Base-by-base conservation (phyloP, 2,329 filamentous ascomycete genomes). In the Ceratocystis variospora region DNA sequence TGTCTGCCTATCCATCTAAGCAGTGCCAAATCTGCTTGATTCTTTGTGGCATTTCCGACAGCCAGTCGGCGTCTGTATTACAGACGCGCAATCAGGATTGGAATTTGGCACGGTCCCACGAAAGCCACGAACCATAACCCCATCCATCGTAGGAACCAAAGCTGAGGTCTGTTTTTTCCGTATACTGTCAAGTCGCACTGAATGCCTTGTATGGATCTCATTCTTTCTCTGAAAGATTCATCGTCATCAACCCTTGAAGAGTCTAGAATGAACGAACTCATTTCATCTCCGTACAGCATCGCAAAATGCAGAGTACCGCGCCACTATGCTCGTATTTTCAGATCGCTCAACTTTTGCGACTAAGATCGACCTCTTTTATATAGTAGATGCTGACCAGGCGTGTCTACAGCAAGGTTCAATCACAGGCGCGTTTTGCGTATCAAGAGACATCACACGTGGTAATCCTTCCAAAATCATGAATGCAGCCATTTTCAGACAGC, bases 351-450 rank as follows among this genome's bases (percentile, higher is more conserved):
- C 28, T 33, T 31, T 17, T 31, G 3, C n/a, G 17, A 28, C 25
- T 8, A 44, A 12, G n/a, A 41, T 50, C 10, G 19, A 10, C 37
- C 66, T 67, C 62, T 67, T 67, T 45, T 62, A 67, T 57, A 67
- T 67, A 65, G 66, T 59, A 46, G 37, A 5, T 19, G 66, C 62
- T 67, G 62, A 67, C 66, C 66, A 67, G 66, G 66, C 66, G n/a
- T 22, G 17, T 44, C 37, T 37, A 59, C 57, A 65, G n/a, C 62
- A 48, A 67, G 66, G 33, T 22, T 28, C 17, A 8, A 48, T 62
- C 45, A 31, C 22, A 8, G 12, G 55, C 55, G 28, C 25, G 17
- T 59, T 59, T 33, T 33, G 55, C 55, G 28, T 7, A 59, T 59
- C 55, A 37, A 59, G 55, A 59, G 55, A 59, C 33, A 8, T n/a